A percentile compares a stretch with the other conserved stretches of the same genome.
phyloP scores from a whole-genome alignment of 805 yeast genomes.

The Sungouiozyma intestinalis region DNA sequence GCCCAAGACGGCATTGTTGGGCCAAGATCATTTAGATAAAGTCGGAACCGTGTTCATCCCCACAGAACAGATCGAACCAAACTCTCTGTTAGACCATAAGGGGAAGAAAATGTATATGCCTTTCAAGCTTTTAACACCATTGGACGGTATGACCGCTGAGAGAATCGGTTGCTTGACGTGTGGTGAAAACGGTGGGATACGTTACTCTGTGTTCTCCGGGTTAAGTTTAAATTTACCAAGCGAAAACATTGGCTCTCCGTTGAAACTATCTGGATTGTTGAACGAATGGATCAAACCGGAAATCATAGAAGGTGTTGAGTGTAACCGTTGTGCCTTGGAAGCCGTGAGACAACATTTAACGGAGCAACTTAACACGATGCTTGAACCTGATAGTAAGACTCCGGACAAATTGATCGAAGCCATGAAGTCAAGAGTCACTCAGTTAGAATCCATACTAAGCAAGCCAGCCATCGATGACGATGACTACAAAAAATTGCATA shows the following conservation, averaged over 20 bases:
- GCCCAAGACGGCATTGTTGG: slow-evolving; percentile 30
- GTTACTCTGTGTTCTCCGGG: slow-evolving; percentile 71
- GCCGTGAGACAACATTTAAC: slow-evolving; percentile 45
- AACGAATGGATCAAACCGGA: slow-evolving; percentile 69
- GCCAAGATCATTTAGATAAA: slow-evolving; percentile 41
- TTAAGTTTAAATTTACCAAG: slow-evolving; percentile 59
- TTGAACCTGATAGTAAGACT: slow-evolving; percentile 15
- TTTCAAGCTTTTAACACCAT: slow-evolving; percentile 66
- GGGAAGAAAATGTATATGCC: slow-evolving; percentile 7
- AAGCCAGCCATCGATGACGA: slow-evolving; percentile 73
- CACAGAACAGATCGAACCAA: slow-evolving; percentile 68
- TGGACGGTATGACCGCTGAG: slow-evolving; percentile 82
- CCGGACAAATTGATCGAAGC: slow-evolving; percentile 27
- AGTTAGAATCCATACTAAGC: slow-evolving; percentile 42
- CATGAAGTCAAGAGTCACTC: slow-evolving; percentile 36
- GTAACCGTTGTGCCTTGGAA: slow-evolving; percentile 79
- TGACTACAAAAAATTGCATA: slow-evolving; percentile 60
- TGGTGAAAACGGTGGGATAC: slow-evolving; percentile 89
- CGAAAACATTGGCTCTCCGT: slow-evolving; percentile 31
- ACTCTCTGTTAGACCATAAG: slow-evolving; percentile 28
- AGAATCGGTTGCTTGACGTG: slow-evolving; percentile 84
- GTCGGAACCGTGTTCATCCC: slow-evolving; percentile 62
- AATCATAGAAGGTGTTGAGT: slow-evolving; percentile 84
- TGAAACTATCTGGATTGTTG: slow-evolving; percentile 43
- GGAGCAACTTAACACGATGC: slow-evolving; percentile 20